phyloP scores from a whole-genome alignment of 176 grass and related monocot species.

The Urochloa ruziziensis region DNA sequence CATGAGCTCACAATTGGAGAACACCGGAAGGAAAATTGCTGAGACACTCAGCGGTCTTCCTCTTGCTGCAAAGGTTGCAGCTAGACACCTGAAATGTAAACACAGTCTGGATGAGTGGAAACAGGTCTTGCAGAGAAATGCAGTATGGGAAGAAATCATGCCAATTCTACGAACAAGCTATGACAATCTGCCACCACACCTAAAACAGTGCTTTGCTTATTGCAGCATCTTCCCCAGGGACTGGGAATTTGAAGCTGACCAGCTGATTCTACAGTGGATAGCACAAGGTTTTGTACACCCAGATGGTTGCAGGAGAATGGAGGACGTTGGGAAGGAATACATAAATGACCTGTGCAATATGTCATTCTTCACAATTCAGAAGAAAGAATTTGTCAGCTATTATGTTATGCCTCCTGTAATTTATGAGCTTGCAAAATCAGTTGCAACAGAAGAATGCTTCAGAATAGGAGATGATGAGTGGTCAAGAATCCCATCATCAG shows the following conservation, averaged over 20 bases:
- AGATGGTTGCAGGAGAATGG: slow-evolving; percentile 26
- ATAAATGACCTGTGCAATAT: slow-evolving; percentile 11
- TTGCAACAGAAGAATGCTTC: slow-evolving; percentile 44
- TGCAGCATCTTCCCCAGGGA: slow-evolving; percentile 46
- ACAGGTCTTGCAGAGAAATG: slow-evolving; percentile 4
- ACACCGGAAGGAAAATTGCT: slow-evolving; percentile 30
- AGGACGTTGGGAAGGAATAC: slow-evolving; percentile 41
- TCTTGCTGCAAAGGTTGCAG: slow-evolving; percentile 33
- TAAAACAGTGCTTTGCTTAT: slow-evolving; percentile 39
- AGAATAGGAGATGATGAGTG: slow-evolving; percentile 26
- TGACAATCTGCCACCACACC: slow-evolving; percentile 29
- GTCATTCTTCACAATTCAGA: slow-evolving; percentile 37
- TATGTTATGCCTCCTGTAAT: slow-evolving; percentile 42
- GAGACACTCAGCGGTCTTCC: slow-evolving; percentile 28
- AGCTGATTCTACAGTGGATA: slow-evolving; percentile 48
- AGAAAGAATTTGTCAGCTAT: slow-evolving; percentile 14
- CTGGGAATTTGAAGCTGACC: slow-evolving; percentile 25
- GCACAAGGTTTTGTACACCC: slow-evolving; percentile 39
- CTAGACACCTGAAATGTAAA: slow-evolving; percentile 7
- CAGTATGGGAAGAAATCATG: slow-evolving; percentile 39
- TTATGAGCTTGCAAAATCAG: slow-evolving; percentile 44
- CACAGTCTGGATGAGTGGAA: slow-evolving; percentile 4
- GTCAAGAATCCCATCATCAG: slow-evolving; percentile 34
- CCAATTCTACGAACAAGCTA: slow-evolving; percentile 41
- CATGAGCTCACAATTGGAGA: not conserved